phyloP scores from a whole-genome alignment of 108 stramenopile species.

The Fragilaria radians region DNA sequence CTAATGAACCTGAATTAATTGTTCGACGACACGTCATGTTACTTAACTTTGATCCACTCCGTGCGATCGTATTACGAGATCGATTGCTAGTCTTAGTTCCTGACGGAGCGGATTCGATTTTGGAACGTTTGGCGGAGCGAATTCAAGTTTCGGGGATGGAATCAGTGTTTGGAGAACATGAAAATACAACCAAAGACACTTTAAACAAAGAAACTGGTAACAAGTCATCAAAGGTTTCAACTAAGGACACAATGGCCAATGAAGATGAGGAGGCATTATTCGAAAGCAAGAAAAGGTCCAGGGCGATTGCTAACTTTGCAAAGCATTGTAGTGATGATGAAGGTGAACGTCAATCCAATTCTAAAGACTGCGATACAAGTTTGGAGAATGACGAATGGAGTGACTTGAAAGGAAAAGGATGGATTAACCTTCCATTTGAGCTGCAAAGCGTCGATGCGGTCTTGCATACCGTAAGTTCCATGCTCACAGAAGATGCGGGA shows the following conservation, averaged over 20 bases:
- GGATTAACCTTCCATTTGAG: slow-evolving; percentile 66
- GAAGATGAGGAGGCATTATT: not conserved
- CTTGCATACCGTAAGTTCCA: slow-evolving; percentile 45
- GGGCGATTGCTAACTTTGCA: not conserved
- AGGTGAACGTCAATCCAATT: slow-evolving; percentile 2
- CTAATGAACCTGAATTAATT: slow-evolving; percentile 80
- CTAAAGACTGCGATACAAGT: slow-evolving; percentile 1
- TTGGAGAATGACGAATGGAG: slow-evolving; percentile 51
- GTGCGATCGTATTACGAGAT: slow-evolving; percentile 76
- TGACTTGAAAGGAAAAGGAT: slow-evolving; percentile 54
- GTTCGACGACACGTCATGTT: slow-evolving; percentile 84
- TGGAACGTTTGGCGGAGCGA: slow-evolving; percentile 56
- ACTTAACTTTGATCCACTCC: slow-evolving; percentile 79
- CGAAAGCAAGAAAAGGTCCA: not conserved
- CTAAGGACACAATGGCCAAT: not conserved
- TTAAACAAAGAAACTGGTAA: not conserved
- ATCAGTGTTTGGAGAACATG: slow-evolving; percentile 32
- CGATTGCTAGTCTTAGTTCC: slow-evolving; percentile 75
- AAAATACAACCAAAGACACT: not conserved
- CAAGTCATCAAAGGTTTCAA: not conserved
- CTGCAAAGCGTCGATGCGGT: slow-evolving; percentile 77
- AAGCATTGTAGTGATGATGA: not conserved
- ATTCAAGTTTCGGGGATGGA: slow-evolving; percentile 44
- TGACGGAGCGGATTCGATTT: slow-evolving; percentile 79
- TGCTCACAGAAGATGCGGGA: slow-evolving; percentile 54